Evolutionary conservation across 2,329 filamentous ascomycete species (phyloP).

Genomic region (Ampelomyces quisqualis): DNA sequence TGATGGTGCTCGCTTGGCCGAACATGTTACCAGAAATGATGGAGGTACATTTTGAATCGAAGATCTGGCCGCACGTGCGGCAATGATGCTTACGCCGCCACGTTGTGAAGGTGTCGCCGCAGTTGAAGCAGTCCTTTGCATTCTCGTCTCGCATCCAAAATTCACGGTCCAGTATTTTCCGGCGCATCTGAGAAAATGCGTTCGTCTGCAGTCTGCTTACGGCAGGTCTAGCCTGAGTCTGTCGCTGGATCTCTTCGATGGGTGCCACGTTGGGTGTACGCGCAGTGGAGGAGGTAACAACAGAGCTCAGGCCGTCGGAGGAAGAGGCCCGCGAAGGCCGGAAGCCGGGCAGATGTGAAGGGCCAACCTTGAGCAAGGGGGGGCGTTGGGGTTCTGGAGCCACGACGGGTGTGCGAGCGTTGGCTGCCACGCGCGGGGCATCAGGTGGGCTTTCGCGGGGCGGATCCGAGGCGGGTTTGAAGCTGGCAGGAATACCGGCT

Average conservation of each 20-base stretch:
- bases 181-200: slow-evolving; percentile 64
- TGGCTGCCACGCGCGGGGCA: slow-evolving; percentile 23
- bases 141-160: slow-evolving; percentile 99
- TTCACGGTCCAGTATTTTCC: slow-evolving; percentile 87
- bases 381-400: slow-evolving; percentile 40
- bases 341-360: slow-evolving; percentile 52
- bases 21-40: slow-evolving; percentile 87
- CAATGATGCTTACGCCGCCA: slow-evolving; percentile 97
- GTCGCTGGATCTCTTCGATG: slow-evolving; percentile 35
- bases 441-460: slow-evolving; percentile 24
- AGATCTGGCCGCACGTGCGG: slow-evolving; percentile 93
- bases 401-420: slow-evolving; percentile 25
- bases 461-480: slow-evolving; percentile 23
- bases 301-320: slow-evolving; percentile 47
- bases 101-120: slow-evolving; percentile 84
- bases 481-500: slow-evolving; percentile 23
- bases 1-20: slow-evolving; percentile 77
- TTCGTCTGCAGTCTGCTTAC: slow-evolving; percentile 44
- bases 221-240: slow-evolving; percentile 21
- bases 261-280: slow-evolving; percentile 34
- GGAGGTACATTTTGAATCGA: slow-evolving; percentile 92
- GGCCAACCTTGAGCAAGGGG: slow-evolving; percentile 46
- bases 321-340: slow-evolving; percentile 50
- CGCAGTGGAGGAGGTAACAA: slow-evolving; percentile 37
- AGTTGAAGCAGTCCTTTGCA: slow-evolving; percentile 94